phyloP scores from a whole-genome alignment of 441 rosid genomes.

The Rhodomyrtus psidioides region DNA sequence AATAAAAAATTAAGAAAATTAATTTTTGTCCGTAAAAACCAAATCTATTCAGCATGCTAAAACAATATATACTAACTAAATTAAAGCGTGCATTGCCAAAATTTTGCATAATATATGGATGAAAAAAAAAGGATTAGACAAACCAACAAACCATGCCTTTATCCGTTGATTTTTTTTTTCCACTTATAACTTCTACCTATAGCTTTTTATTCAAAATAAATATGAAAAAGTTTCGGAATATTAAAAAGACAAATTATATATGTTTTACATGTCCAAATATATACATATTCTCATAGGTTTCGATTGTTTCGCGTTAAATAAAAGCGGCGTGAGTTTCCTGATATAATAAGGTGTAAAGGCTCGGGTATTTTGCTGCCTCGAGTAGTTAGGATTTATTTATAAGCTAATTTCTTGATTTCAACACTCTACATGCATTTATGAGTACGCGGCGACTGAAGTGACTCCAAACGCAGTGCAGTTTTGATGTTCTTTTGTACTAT shows the following conservation, averaged over 20 bases:
- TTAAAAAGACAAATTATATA: neutral
- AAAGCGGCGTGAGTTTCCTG: neutral
- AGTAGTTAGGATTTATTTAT: neutral
- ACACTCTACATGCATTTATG: neutral
- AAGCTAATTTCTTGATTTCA: neutral
- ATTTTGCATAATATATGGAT: neutral
- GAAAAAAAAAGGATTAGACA: neutral
- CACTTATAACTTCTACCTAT: too few relatives aligned
- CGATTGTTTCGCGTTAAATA: neutral
- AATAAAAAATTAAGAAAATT: neutral
- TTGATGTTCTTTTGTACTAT: neutral
- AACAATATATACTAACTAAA: neutral
- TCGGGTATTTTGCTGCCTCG: neutral
- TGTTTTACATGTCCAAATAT: neutral
- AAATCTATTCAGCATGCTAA: neutral
- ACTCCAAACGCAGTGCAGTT: rapidly evolving
- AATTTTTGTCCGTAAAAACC: neutral
- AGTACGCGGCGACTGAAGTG: neutral
- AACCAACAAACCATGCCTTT: neutral
- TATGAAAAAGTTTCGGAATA: neutral
- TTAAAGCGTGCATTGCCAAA: neutral
- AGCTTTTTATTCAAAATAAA: neutral
- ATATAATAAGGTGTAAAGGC: neutral
- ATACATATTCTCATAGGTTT: neutral
- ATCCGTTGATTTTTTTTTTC: neutral